phyloP scores from a whole-genome alignment of 2,329 filamentous ascomycete species.

The Aureobasidium sp. region DNA sequence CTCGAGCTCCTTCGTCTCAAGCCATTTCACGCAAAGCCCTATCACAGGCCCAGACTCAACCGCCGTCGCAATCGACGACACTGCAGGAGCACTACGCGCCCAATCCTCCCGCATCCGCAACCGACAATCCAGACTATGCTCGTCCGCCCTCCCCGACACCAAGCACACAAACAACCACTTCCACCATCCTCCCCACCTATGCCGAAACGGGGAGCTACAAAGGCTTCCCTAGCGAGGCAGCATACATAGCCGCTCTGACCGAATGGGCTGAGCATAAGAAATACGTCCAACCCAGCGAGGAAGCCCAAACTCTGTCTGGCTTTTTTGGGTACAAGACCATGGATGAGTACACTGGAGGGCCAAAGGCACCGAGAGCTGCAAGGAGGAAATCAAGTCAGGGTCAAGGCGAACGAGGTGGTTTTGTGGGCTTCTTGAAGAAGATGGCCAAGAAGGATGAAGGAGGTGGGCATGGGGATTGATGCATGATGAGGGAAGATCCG shows the following conservation, averaged over 20 bases:
- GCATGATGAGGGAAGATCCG: not conserved
- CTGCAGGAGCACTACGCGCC: not conserved
- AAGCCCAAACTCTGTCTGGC: constrained; percentile 17
- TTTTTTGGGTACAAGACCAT: constrained; percentile 25
- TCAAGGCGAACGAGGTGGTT: not conserved
- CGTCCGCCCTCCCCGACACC: constrained; percentile 7
- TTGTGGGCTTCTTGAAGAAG: not conserved
- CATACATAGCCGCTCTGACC: constrained; percentile 23
- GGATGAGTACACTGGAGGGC: constrained; percentile 20
- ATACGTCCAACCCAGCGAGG: constrained; percentile 20
- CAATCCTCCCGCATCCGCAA: not conserved
- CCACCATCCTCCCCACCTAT: not conserved
- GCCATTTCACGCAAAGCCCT: not conserved
- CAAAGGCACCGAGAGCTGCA: constrained; percentile 19
- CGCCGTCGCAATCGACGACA: not conserved
- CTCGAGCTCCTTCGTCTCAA: not conserved
- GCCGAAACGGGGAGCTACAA: constrained; percentile 17
- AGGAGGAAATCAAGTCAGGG: constrained; percentile 4
- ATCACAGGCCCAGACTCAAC: not conserved
- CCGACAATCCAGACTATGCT: not conserved
- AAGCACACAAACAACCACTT: constrained; percentile 1
- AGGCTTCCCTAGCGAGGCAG: constrained; percentile 23
- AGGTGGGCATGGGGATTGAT: not conserved
- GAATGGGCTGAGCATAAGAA: constrained; percentile 26
- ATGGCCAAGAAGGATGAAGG: constrained; percentile 7